phyloP scores from a whole-genome alignment of 495 filamentous ascomycete species.

The Terfezia boudieri region DNA sequence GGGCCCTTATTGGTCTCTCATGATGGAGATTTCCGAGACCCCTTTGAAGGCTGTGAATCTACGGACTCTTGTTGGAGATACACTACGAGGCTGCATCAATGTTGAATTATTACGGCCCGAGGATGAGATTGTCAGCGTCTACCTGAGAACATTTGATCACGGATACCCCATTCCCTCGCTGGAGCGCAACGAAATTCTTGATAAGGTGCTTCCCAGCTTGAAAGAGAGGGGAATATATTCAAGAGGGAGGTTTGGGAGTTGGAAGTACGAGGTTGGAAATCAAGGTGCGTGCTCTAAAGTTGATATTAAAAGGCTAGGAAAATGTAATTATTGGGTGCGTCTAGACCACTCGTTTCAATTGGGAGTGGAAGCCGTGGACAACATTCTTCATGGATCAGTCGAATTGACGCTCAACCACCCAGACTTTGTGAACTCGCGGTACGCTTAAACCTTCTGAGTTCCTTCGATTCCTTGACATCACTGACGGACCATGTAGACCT shows the following conservation, averaged over 20 bases:
- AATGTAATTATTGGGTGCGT: conserved; percentile 36
- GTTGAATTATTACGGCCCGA: conserved; percentile 76
- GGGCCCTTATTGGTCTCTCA: conserved; percentile 99
- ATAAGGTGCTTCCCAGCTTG: conserved; percentile 75
- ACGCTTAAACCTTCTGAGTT: too few relatives aligned
- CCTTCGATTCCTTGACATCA: too few relatives aligned
- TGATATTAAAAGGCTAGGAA: background rate
- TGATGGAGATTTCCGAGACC: conserved; percentile 96
- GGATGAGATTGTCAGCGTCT: conserved; percentile 95
- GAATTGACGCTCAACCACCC: conserved; percentile 98
- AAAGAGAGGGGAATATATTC: conserved; percentile 82
- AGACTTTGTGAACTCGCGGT: conserved; percentile 69
- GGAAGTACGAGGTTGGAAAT: conserved; percentile 69
- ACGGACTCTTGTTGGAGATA: conserved; percentile 49
- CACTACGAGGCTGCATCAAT: conserved; percentile 90
- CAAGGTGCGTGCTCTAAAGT: background rate
- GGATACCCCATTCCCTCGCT: conserved; percentile 91
- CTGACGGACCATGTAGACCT: conserved; percentile 25
- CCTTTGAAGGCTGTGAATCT: conserved; percentile 75
- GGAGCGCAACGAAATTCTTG: conserved; percentile 87
- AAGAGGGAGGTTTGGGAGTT: conserved; percentile 91
- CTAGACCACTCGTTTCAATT: conserved; percentile 91
- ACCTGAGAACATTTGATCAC: conserved; percentile 97
- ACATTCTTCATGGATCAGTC: conserved; percentile 81
- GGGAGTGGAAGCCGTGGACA: conserved; percentile 87